Base-by-base conservation (phyloP, 306 rosid species). In the Crataegus laevigata region DNA sequence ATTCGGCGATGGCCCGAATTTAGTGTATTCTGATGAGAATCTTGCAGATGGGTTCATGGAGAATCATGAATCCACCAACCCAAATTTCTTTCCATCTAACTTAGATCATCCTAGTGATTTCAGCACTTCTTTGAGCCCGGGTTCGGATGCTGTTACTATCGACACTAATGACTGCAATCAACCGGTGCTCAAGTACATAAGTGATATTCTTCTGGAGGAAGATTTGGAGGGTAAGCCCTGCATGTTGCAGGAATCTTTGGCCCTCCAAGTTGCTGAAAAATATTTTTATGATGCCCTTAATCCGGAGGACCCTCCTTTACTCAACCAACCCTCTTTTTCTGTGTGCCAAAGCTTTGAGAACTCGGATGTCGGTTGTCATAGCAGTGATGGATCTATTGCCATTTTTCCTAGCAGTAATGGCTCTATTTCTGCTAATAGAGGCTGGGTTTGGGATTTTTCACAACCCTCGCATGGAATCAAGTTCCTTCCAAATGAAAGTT, bases 201-300 rank as follows among this genome's bases (percentile, higher is more conserved):
- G 45, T 55, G 81, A 81, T 66, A 73, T 72, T 64, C 85, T 81
- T 28, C 45, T 81, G 58, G 85, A 81, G 54, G 85, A 81, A 58
- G 81, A 81, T 18, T 21, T 77, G 61, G 85, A 77, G 59, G 40
- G 69, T 40, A 72, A 64, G 34, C 63, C 82, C 55, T 65, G 75
- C 57, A 78, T 51, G 71, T 29, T 72, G 26, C 60, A 71, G 22
- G 77, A 81, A 69, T 65, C 54, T 71, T 75, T 86, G 52, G 74
- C 71, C 42, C 84, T 81, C 69, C 81, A 76, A 71, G 78, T 30
- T 22, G 81, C 77, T 64, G 84, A 81, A 32, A 81, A 81, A 42
- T 72, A 80, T 2, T 81, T 81, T 63, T 72, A 65, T 58, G 84
- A 76, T 55, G 78, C 59, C 11, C 81, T 81, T 62, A 62, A 61